Base-by-base conservation (phyloP, 495 filamentous ascomycete genomes). In the Lepidopterella palustris region DNA sequence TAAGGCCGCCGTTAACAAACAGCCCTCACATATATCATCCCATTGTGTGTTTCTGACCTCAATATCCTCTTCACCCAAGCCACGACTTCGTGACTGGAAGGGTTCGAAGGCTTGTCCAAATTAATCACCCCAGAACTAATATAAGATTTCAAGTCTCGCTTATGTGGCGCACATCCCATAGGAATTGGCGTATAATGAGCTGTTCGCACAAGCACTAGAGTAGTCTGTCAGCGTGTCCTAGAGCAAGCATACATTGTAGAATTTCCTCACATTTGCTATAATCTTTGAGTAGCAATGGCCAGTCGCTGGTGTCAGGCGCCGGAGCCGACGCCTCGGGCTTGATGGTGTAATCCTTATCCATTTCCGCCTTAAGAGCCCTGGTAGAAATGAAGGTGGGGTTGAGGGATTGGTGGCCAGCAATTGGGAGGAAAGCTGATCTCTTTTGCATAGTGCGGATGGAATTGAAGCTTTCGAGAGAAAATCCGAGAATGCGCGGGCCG, bases 21-120 rank as follows among this genome's bases (percentile, higher is more conserved):
- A 24, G 3, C 1, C 45, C 57, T 49, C 48, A 20, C 27, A 58
- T 23, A 15, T 25, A 27, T 35, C 1, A 3, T 15, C 26, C 21
- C 47, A 25, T 24, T 21, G 20, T 23, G 40, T 13, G 4, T 31
- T 45, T 47, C 39, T 39, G 82, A 95, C 89, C 89, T 86, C 47
- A 98, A 78, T 64, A 97, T 96, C 57, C 91, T 84, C 85, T 98
- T 98, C 59, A 97, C 85, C 95, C 93, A 98, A 55, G 93, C 90
- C 67, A 98, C 93, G 42, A 97, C 95, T 74, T 98, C 93, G 79
- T 98, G 93, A 68, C 88, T 93, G 57, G 90, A 96, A 20, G 93
- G 93, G 78, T 98, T 98, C 15, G 91, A 90, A 31, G 93, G 93
- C 75, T 98, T 98, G 80, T 97, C 93, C 54, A 95, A 84, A 75